phyloP scores from a whole-genome alignment of 2,329 filamentous ascomycete species.

The Whalleya microplaca region DNA sequence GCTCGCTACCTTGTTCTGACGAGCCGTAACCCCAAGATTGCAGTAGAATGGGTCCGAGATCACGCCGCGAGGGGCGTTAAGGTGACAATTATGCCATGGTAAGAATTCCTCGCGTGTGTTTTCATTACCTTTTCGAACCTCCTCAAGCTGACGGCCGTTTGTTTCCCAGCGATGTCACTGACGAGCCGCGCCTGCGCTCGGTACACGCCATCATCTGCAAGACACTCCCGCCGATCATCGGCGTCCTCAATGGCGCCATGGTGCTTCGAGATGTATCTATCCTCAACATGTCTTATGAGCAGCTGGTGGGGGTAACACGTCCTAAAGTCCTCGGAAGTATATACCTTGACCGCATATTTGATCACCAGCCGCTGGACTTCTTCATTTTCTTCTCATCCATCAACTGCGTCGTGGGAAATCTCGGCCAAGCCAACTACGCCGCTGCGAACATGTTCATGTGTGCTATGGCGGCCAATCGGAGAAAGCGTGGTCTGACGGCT shows the following conservation, averaged over 20 bases:
- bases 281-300: conserved; percentile 23
- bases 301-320: no score
- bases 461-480: conserved; percentile 31
- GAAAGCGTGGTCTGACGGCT: neutral
- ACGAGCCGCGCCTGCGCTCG: no score
- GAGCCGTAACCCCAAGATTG: no score
- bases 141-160: no score
- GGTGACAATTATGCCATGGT: conserved; percentile 11
- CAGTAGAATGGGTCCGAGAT: conserved; percentile 1
- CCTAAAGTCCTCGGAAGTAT: no score
- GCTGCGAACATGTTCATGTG: conserved; percentile 42
- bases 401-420: conserved; percentile 33
- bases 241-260: conserved; percentile 29
- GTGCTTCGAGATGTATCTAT: conserved; percentile 23
- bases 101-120: no score
- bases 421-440: conserved; percentile 41
- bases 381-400: conserved; percentile 41
- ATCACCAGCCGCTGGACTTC: conserved; percentile 32
- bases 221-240: conserved; percentile 24
- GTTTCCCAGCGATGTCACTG: no score
- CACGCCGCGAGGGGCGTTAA: neutral
- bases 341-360: no score
- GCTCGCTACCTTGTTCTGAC: conserved; percentile 22
- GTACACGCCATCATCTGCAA: no score
- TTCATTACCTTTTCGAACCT: no score